Evolutionary conservation across 805 yeast genomes (phyloP).

Genomic region (Cyberlindnera maritima): DNA sequence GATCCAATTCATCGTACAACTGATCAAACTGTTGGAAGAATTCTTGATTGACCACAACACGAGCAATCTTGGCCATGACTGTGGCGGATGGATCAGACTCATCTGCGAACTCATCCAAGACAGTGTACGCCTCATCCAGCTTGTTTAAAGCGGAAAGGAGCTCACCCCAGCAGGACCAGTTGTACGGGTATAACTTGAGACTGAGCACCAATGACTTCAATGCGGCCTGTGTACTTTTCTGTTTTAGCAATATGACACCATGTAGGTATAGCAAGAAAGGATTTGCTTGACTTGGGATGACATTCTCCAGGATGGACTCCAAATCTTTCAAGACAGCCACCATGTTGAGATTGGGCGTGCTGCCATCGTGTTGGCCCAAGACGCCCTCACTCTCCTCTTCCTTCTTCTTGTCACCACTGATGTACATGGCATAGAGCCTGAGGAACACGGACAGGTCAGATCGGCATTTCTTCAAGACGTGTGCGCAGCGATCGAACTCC

Average conservation of each 20-base stretch:
- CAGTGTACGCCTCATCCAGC: conserved; percentile 53
- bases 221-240: conserved; percentile 60
- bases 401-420: conserved; percentile 74
- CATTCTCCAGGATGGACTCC: conserved; percentile 30
- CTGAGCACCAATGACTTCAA: conserved; percentile 60
- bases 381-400: conserved; percentile 74
- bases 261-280: conserved; percentile 70
- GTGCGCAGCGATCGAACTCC: conserved; percentile 79
- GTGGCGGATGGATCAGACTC: conserved; percentile 12
- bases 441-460: conserved; percentile 58
- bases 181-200: conserved; percentile 67
- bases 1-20: conserved; percentile 48
- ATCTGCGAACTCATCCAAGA: conserved; percentile 21
- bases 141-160: conserved; percentile 58
- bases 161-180: conserved; percentile 95
- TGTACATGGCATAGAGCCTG: conserved; percentile 61
- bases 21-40: conserved; percentile 66
- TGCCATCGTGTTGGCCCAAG: conserved; percentile 39
- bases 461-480: conserved; percentile 48
- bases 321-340: conserved; percentile 42
- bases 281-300: conserved; percentile 26
- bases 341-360: conserved; percentile 28
- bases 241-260: conserved; percentile 65
- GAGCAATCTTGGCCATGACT: conserved; percentile 19
- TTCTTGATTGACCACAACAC: conserved; percentile 50